Evolutionary conservation across 2,329 filamentous ascomycete genomes (phyloP), one percentile per base, ranked within the genome.

Genomic region (Cadophora malorum): DNA sequence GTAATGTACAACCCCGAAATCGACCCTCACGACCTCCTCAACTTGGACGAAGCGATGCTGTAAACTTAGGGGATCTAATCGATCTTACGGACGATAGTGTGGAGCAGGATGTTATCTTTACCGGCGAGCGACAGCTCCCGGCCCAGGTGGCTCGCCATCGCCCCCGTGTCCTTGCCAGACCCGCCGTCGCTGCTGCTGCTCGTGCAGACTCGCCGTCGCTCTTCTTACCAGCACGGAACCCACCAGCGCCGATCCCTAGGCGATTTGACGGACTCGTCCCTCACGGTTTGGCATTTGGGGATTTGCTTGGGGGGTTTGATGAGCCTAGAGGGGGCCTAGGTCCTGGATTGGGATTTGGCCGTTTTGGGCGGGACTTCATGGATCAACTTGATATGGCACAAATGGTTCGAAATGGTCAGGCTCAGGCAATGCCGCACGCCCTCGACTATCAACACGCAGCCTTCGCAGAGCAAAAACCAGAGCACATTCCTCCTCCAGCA

Each of bases 21-120:
- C 69, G 62, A 47, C 65, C 69, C 7, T 70, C 69, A 23, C 67
- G 72, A 63, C 75, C 73, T 49, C 73, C 75, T 62, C 73, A 72
- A 31, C 69, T 77, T 28, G 74, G 70, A n/a, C 71, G 76, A 67
- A 76, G 72, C 63, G 74, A 77, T 70, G 69, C 70, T 25, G 45
- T 69, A 21, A 67, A 64, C 8, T 28, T 76, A 12, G 69, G 63
- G n/a, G 69, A 74, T 21, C 77, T 86, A 33, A 86, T 88, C 64
- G 86, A 88, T 72, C 80, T 88, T 10, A 88, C 85, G 2, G 78
- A 78, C 31, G 84, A 86, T 67, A 80, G 79, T 7, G 78, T 78
- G 12, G 79, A 80, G 16, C 63, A 71, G 28, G 78, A 79, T 5
- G 63, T 78, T 45, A 76, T 79, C 1, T 71, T 80, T 7, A 74